Conservation (phyloP, 192 early-diverging fungal species). For the Gaertneriomyces sp. region DNA sequence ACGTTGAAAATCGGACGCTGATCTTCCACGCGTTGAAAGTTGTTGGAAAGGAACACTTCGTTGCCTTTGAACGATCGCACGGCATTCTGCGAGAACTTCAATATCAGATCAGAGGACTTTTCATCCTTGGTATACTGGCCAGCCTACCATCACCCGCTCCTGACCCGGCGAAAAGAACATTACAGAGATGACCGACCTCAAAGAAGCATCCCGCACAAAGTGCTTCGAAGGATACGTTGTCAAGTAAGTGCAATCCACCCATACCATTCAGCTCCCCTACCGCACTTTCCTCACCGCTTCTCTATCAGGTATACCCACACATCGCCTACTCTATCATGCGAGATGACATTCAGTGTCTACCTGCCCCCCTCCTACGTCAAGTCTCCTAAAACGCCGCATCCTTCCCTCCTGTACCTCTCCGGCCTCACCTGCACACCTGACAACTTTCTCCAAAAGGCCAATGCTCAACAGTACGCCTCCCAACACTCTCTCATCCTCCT, state of each 20-base stretch:
- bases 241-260: conserved; percentile 49
- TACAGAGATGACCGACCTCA: neutral
- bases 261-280: neutral
- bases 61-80: no score
- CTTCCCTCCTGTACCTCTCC: conserved; percentile 67
- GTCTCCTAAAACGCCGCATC: conserved; percentile 28
- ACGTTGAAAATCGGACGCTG: no score
- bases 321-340: conserved; percentile 58
- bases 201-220: conserved; percentile 54
- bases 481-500: conserved; percentile 71
- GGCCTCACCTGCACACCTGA: conserved; percentile 72
- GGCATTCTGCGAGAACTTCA: no score
- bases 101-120: no score
- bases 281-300: neutral
- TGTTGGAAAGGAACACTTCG: no score
- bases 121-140: no score
- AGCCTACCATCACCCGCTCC: neutral
- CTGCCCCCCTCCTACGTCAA: conserved; percentile 47
- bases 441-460: conserved; percentile 85
- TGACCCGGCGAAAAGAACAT: conserved; percentile 15
- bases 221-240: conserved; percentile 64
- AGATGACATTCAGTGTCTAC: conserved; percentile 77
- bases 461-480: conserved; percentile 62
- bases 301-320: conserved; percentile 43
- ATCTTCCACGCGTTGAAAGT: no score